Percentiles rank a stretch among this genome's conserved stretches.
Conservation (phyloP, 2,329 filamentous ascomycete species). For the Aureobasidium sp. region DNA sequence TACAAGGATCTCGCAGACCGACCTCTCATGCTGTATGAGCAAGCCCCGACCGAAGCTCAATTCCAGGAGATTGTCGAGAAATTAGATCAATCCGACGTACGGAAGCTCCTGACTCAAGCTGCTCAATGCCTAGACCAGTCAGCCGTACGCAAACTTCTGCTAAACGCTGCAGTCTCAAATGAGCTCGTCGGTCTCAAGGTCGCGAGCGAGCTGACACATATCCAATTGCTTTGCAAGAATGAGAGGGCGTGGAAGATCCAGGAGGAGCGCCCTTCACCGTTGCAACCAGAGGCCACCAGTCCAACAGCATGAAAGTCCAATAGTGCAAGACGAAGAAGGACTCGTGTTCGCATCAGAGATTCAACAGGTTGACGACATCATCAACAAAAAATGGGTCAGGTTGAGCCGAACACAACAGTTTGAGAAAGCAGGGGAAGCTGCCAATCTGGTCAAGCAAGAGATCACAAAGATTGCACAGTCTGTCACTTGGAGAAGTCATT, state of each 20-base stretch:
- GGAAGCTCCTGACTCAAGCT: not conserved
- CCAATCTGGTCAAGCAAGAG: not conserved
- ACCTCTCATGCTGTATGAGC: not conserved
- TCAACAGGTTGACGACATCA: not conserved
- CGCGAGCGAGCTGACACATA: not conserved
- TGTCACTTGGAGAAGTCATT: not conserved
- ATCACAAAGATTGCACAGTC: not conserved
- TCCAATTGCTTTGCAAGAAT: not conserved
- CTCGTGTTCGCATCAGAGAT: not conserved
- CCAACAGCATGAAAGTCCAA: not conserved
- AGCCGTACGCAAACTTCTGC: not conserved
- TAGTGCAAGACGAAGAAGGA: not conserved
- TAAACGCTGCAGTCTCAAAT: not conserved
- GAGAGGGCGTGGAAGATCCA: not conserved
- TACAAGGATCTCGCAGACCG: not conserved
- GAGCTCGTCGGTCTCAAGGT: not conserved
- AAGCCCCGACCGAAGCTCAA: not conserved
- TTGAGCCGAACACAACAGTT: not conserved
- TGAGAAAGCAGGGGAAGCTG: not conserved
- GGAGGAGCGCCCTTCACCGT: not conserved
- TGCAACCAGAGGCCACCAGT: not conserved
- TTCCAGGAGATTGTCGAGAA: not conserved
- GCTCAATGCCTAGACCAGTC: not conserved
- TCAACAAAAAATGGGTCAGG: not conserved
- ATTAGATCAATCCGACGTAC: not conserved